Evolutionary conservation across 2,329 filamentous ascomycete genomes (phyloP).

Genomic region (Calcarisporium arbuscula): DNA sequence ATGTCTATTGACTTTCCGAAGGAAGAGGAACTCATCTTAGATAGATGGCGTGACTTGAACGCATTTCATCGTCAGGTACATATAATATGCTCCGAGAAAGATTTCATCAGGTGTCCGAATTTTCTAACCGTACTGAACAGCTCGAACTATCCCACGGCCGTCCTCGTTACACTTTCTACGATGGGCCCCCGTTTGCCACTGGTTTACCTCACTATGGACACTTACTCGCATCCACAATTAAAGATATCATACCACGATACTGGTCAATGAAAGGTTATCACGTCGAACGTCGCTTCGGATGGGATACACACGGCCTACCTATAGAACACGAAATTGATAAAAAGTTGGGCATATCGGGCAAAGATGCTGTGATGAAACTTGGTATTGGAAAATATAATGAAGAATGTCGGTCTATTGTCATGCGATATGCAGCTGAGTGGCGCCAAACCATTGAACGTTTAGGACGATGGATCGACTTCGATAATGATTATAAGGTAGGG

Average conservation of each 20-base stretch:
- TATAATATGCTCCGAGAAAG: not conserved
- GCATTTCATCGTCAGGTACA: conserved; percentile 79
- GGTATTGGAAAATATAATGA: conserved; percentile 87
- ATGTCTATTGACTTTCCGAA: conserved; percentile 92
- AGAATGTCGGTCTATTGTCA: conserved; percentile 87
- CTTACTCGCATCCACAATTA: conserved; percentile 86
- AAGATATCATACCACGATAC: conserved; percentile 93
- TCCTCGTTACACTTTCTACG: conserved; percentile 90
- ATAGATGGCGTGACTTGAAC: conserved; percentile 84
- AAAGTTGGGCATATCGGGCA: conserved; percentile 81
- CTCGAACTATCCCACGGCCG: conserved; percentile 75
- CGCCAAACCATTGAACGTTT: conserved; percentile 78
- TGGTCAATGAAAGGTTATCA: conserved; percentile 97
- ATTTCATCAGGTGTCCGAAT: not conserved
- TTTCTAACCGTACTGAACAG: conserved; percentile 21
- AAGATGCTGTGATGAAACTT: conserved; percentile 78
- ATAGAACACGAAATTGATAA: conserved; percentile 98
- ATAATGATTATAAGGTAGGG: conserved; percentile 85
- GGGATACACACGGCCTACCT: conserved; percentile 90
- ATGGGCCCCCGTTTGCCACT: conserved; percentile 76
- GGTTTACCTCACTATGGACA: conserved; percentile 63
- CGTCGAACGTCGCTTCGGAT: conserved; percentile 87
- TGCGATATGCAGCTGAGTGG: conserved; percentile 86
- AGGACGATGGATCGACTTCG: conserved; percentile 95
- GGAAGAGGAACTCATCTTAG: conserved; percentile 80